phyloP scores from a whole-genome alignment of 805 yeast genomes.

The Candida coquimbonensis region DNA sequence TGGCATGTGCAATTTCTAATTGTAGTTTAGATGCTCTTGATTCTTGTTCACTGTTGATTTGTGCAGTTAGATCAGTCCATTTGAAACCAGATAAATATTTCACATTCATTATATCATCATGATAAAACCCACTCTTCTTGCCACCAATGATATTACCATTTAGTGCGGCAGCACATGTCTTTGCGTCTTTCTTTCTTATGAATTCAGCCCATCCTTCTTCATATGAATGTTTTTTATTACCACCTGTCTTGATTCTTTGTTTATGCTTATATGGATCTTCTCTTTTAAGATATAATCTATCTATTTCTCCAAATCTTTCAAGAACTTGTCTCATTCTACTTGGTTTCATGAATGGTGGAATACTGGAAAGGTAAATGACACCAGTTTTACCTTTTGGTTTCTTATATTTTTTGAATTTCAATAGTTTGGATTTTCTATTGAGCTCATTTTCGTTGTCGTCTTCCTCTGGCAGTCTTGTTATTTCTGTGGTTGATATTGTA shows the following conservation, averaged over 20 bases:
- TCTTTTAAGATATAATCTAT: conserved; percentile 78
- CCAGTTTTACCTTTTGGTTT: conserved; percentile 67
- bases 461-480: conserved; percentile 11
- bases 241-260: conserved; percentile 75
- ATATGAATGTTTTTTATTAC: conserved; percentile 80
- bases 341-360: conserved; percentile 98
- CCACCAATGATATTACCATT: conserved; percentile 92
- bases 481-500: neutral
- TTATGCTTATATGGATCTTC: conserved; percentile 64
- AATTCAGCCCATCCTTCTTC: conserved; percentile 98
- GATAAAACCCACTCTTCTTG: conserved; percentile 80
- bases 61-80: conserved; percentile 92
- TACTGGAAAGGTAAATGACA: conserved; percentile 82
- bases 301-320: conserved; percentile 79
- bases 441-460: conserved; percentile 30
- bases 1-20: conserved; percentile 84
- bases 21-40: conserved; percentile 80
- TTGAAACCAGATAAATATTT: conserved; percentile 88
- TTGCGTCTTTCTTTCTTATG: conserved; percentile 75
- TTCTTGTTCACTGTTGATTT: conserved; percentile 85
- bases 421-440: conserved; percentile 50
- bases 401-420: conserved; percentile 44
- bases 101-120: conserved; percentile 89
- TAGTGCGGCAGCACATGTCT: conserved; percentile 75
- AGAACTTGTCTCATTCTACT: conserved; percentile 78